Evolutionary conservation across 2,329 filamentous ascomycete genomes (phyloP), one percentile per base, ranked within the genome.

Genomic region (Leptosphaerulina australis): DNA sequence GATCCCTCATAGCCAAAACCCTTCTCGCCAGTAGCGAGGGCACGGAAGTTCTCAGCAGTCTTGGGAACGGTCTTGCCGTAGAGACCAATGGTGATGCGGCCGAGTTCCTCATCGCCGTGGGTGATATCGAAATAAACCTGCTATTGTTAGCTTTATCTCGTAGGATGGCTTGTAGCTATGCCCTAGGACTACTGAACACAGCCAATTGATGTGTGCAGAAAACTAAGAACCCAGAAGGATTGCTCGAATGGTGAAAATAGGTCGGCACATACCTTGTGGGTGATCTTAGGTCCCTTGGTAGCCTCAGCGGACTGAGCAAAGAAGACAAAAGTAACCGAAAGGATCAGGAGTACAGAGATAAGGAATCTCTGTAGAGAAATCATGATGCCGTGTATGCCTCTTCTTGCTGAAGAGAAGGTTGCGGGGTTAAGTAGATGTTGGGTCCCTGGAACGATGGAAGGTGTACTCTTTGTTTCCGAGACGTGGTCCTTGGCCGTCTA

Each of bases 31-130:
- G 89, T 93, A 63, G 88, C 87, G 59, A 95, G 82, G 70, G 87
- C 87, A 67, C 88, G 79, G 76, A 85, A 84, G 75, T 85, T 85
- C 77, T 87, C 84, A 53, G 82, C 77, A 12, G 84, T 87, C 83
- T 91, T 86, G 66, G 90, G 90, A 22, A 91, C 87, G 31, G 89
- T 93, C 81, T 90, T 91, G 77, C 90, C 90, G 72, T 94, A 95
- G 40, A 95, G 85, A 64, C 90, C 90, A 26, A 94, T 84, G 62
- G 90, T 86, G 62, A 95, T 81, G 56, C 88, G 85, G 55, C 90
- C 90, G 31, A 93, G 70, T 37, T 81, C 73, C 76, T 91, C 80
- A 58, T 90, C 90, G 68, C 87, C 90, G 68, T 91, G 86, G 67
- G 81, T 77, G 62, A 95, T 86, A 75, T 94, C 90, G 74, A 95